Evolutionary conservation across 2,329 filamentous ascomycete species (phyloP), one percentile per base, ranked within the genome.

Genomic region (Tolypocladium capitatum): DNA sequence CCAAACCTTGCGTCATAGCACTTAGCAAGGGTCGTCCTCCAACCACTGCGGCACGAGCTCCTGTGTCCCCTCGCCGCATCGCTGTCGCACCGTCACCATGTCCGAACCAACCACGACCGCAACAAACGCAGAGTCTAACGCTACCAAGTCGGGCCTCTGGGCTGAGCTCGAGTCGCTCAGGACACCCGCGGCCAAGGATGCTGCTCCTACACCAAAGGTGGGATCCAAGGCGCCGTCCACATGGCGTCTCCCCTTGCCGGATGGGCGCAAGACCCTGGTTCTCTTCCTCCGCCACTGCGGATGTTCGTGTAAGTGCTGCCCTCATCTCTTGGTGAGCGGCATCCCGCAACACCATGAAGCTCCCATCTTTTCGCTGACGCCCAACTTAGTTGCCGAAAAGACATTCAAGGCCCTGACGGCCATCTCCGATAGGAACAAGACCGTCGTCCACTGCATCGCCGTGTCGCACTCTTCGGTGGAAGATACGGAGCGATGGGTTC

Each of bases 211-310:
- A 11, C 80, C 79, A 10, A 60, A 68, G 46, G 65, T 79, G 30
- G 80, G 78, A 51, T 61, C 69, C 32, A 67, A 69, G 51, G 81
- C 81, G 1, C 82, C 81, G 1, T 68, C 67, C 6, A 71, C 75
- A 28, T 53, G 68, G 27, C 69, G 71, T 50, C 65, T 86, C 6
- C 58, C 60, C 8, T 62, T 84, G n/a, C 73, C 75, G 1, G 63
- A 69, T 38, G 65, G 67, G 24, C 78, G 75, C 55, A 78, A 79
- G 1, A 76, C 74, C 0, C 60, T 88, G 1, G 64, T 88, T 20
- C 73, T 78, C 16, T 88, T 88, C 57, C 70, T 88, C 6, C 72
- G 84, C 32, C 83, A 87, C 60, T 87, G 83, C 60, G 84, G 83
- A 32, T 86, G 83, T 66, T 83, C 83, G 11, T 86, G 83, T 84